These are phyloP conservation scores for Hymenoscyphus repandus DNA, from an alignment of 2,329 filamentous ascomycete species.

Conservation along the genomic window DNA sequence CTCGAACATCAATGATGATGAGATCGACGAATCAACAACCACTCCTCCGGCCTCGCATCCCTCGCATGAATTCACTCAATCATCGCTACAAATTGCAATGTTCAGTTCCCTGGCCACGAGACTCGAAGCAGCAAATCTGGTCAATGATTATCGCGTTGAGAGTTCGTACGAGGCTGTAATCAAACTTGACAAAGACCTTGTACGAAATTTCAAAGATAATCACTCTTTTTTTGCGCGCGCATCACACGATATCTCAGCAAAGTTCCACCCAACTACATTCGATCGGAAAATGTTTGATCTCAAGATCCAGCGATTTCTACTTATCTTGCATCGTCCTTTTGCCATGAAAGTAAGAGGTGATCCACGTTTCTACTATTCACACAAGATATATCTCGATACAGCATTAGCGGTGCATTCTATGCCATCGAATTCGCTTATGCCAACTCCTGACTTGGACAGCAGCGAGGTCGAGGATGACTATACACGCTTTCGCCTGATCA, in stretches of 20 bases:
- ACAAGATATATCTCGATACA: slow-evolving; percentile 42
- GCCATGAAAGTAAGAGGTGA: slow-evolving; percentile 37
- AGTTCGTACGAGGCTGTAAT: slow-evolving; percentile 44
- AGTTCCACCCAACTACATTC: neutral
- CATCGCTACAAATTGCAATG: slow-evolving; percentile 44
- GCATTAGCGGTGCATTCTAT: slow-evolving; percentile 28
- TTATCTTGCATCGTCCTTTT: slow-evolving; percentile 49
- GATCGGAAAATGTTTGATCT: slow-evolving; percentile 46
- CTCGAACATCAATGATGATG: slow-evolving; percentile 46
- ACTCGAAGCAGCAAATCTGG: slow-evolving; percentile 38
- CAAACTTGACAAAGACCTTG: slow-evolving; percentile 41
- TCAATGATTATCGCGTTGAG: slow-evolving; percentile 42
- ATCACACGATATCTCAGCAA: neutral
- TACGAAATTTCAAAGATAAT: slow-evolving; percentile 27
- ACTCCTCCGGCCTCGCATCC: slow-evolving; percentile 20
- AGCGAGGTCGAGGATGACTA: slow-evolving; percentile 8
- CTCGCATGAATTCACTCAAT: slow-evolving; percentile 38
- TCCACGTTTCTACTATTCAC: slow-evolving; percentile 45
- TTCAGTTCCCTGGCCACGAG: slow-evolving; percentile 40
- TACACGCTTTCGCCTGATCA: slow-evolving; percentile 30
- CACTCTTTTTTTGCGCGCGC: slow-evolving; percentile 10
- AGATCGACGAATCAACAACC: slow-evolving; percentile 37
- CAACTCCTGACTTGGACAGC: neutral
- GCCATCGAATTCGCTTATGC: slow-evolving; percentile 1
- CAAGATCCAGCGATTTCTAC: slow-evolving; percentile 48